Percentiles rank a stretch among this genome's conserved stretches.
phyloP scores from a whole-genome alignment of 2,329 filamentous ascomycete species.

The Diaporthe amygdali region DNA sequence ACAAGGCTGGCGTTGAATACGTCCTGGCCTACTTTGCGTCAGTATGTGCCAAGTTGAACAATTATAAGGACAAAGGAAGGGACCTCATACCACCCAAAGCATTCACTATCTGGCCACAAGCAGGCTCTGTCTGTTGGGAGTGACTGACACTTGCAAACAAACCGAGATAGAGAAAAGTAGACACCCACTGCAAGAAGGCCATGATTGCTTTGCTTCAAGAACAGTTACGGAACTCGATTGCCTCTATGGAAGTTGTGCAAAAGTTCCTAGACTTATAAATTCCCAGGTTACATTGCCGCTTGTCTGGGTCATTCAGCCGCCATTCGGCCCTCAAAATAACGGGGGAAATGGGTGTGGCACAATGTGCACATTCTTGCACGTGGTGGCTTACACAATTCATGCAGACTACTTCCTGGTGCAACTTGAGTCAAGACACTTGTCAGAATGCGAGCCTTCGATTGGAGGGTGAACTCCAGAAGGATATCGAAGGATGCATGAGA shows the following conservation, averaged over 20 bases:
- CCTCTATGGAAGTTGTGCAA: background rate
- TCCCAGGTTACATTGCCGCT: background rate
- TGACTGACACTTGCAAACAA: background rate
- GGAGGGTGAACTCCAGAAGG: background rate
- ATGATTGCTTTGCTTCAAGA: background rate
- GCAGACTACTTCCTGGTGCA: background rate
- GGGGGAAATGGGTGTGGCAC: background rate
- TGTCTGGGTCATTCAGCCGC: background rate
- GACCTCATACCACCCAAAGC: background rate
- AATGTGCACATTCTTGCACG: background rate
- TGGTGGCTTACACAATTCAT: background rate
- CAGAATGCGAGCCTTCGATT: background rate
- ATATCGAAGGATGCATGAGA: background rate
- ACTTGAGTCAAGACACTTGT: background rate
- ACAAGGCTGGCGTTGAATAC: background rate
- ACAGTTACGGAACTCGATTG: background rate
- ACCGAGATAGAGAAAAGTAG: background rate
- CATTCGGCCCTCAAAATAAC: background rate
- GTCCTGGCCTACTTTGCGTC: background rate
- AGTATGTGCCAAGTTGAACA: background rate
- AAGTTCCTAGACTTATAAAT: background rate
- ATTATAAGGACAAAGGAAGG: rapidly evolving
- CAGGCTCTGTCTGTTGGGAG: background rate
- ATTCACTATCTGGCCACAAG: background rate
- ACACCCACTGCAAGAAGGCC: background rate